A percentile compares a stretch with the other conserved stretches of the same genome.
phyloP scores from a whole-genome alignment of 23 red algal genomes.

The Gracilaria vermiculophylla region DNA sequence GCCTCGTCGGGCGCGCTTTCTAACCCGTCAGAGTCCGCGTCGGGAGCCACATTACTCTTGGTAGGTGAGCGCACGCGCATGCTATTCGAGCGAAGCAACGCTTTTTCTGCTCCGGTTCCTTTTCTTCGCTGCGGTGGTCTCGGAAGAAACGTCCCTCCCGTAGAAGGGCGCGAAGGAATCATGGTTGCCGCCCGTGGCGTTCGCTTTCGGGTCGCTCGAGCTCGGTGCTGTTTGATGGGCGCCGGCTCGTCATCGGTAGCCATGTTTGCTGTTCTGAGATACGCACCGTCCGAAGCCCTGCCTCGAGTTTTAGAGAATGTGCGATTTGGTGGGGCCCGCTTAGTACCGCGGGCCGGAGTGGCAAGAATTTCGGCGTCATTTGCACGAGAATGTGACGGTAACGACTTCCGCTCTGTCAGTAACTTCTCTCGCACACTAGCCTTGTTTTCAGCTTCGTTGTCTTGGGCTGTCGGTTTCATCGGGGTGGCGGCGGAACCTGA shows the following conservation, averaged over 20 bases:
- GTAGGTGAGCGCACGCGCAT: constrained; percentile 11
- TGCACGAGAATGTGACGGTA: neutral
- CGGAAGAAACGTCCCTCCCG: constrained; percentile 16
- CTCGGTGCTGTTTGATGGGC: neutral
- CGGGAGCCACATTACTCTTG: neutral
- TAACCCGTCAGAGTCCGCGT: neutral
- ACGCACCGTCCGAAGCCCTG: neutral
- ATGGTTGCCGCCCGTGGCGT: constrained; percentile 28
- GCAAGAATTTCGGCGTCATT: neutral
- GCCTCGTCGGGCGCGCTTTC: neutral
- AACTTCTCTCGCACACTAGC: neutral
- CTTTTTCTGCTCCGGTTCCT: neutral
- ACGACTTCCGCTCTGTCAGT: neutral
- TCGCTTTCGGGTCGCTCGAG: neutral
- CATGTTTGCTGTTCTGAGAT: neutral
- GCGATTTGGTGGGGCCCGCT: neutral
- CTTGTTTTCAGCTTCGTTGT: neutral
- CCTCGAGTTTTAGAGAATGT: neutral
- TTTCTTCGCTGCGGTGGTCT: constrained; percentile 1
- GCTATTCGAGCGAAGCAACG: constrained; percentile 6
- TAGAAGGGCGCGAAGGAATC: constrained; percentile 47
- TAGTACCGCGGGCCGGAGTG: constrained; percentile 11
- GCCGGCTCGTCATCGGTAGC: neutral
- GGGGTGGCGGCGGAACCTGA: neutral
- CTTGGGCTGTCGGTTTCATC: neutral